Base-by-base conservation (phyloP, 106 monocot species). In the Vanilla planifolia region DNA sequence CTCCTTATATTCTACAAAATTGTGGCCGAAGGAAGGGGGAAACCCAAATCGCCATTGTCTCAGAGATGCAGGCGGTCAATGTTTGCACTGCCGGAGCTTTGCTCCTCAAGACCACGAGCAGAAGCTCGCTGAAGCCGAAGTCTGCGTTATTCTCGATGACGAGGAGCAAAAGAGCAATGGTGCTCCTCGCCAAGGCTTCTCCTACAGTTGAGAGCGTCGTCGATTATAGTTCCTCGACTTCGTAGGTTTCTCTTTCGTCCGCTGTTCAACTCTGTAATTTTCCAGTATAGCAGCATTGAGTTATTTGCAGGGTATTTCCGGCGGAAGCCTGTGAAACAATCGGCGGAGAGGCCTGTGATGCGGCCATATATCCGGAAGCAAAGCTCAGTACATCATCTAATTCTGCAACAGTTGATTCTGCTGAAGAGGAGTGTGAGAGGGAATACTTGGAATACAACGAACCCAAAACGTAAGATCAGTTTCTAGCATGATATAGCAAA, bases 261-360 rank as follows among this genome's bases (percentile, higher is more conserved):
- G 42, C 10, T 42, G 1, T 42, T 42, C 5, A 2, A 39, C 13
- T 45, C 3, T 17, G 20, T 3, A 17, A 20, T 17, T 45, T 45
- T 3, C 44, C 6, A 17, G 17, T 45, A 17, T 45, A 40, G 13
- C 39, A 13, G 17, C 2, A 9, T 16, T 16, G 22, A 21, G 56
- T 19, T 33, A 61, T 67, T n/a, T 45, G 1, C 80, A 94, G 93
- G 5, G 93, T 89, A 1, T 93, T 89, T 51, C 93, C 93, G 8
- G 82, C 71, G 17, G 93, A 93, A 69, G 89, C 93, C 6, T 89
- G 93, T 56, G 85, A 94, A 21, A 82, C 82, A 34, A 13, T 94
- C 29, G 93, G 89, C 6, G 89, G 85, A 6, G 85, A 85, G 0
- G 82, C 89, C 10, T 89, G 89, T 45, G 43, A 40, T 9, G 82